Evolutionary conservation across 352 stramenopile genomes (phyloP).

Genomic region (Aphanomyces cochlioides): DNA sequence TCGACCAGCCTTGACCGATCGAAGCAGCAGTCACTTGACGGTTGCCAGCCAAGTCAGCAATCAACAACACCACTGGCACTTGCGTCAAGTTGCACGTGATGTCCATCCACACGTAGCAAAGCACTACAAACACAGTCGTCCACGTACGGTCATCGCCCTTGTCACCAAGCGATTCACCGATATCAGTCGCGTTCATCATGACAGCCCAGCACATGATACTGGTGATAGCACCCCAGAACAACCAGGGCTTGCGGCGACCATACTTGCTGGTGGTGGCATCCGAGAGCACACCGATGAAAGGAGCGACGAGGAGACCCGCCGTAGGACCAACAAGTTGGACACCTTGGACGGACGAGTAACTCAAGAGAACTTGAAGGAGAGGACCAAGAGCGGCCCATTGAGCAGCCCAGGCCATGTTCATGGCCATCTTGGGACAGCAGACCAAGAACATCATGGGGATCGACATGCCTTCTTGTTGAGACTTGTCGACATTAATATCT

Average conservation of each 20-base stretch:
- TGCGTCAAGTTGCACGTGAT: constrained; percentile 54
- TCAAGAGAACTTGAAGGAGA: constrained; percentile 51
- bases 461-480: constrained; percentile 29
- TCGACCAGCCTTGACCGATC: constrained; percentile 47
- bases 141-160: constrained; percentile 42
- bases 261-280: constrained; percentile 39
- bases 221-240: constrained; percentile 38
- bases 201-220: constrained; percentile 48
- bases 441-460: constrained; percentile 42
- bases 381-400: constrained; percentile 55
- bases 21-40: constrained; percentile 48
- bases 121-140: constrained; percentile 48
- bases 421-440: constrained; percentile 51
- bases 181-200: constrained; percentile 52
- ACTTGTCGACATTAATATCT: not conserved
- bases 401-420: constrained; percentile 57
- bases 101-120: constrained; percentile 67
- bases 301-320: constrained; percentile 46
- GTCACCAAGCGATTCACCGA: constrained; percentile 50
- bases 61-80: constrained; percentile 44
- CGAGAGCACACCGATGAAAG: constrained; percentile 46
- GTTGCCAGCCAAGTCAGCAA: constrained; percentile 53
- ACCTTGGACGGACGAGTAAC: constrained; percentile 46
- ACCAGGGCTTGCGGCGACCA: constrained; percentile 42
- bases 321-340: constrained; percentile 53